Evolutionary conservation across 1,284 basidiomycete genomes (phyloP), one percentile per base, ranked within the genome.

Genomic region (Cutaneotrichosporon cavernicola): DNA sequence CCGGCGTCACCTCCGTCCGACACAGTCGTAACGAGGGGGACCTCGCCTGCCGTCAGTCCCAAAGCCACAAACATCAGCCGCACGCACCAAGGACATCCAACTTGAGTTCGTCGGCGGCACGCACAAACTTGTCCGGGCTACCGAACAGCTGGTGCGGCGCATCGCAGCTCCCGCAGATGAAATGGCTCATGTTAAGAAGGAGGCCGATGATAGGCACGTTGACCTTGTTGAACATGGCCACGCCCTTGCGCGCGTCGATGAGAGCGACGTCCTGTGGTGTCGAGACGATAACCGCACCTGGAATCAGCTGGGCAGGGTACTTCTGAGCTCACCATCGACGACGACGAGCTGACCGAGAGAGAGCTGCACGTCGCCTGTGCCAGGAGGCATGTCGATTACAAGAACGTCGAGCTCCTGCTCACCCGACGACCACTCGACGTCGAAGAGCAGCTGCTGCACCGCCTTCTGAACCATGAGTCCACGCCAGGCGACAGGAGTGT

Each of bases 401-500:
- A 99, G 84, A 0, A 92, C 84, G 74, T 99, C 96, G 32, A 98
- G 81, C 4, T 68, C 66, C 1, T 67, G 64, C 32, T 71, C 75
- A 10, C 80, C 80, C 6, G 73, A 77, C 14, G 72, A 71, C 96
- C 97, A 99, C 77, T 98, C 96, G 2, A 98, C 93, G 71, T 98
- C 94, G 75, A 99, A 98, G 0, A 98, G 84, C 0, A 99, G 84
- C 77, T 99, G 78, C 78, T 98, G 96, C 0, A 96, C 93, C 30
- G 96, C 95, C 77, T 99, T 99, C 82, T 97, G 95, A 2, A 99
- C 97, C 96, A 99, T 98, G 57, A 98, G 86, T 1, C 96, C 96
- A 46, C 96, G 85, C 96, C 96, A 99, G 30, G 96, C 92, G 21
- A 98, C 86, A 0, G 93, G 88, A 0, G 87, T 87, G 72, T 94